These are phyloP conservation scores for Eucalyptus decipiens DNA, from an alignment of 345 rosid genomes.

Conservation along the genomic window DNA sequence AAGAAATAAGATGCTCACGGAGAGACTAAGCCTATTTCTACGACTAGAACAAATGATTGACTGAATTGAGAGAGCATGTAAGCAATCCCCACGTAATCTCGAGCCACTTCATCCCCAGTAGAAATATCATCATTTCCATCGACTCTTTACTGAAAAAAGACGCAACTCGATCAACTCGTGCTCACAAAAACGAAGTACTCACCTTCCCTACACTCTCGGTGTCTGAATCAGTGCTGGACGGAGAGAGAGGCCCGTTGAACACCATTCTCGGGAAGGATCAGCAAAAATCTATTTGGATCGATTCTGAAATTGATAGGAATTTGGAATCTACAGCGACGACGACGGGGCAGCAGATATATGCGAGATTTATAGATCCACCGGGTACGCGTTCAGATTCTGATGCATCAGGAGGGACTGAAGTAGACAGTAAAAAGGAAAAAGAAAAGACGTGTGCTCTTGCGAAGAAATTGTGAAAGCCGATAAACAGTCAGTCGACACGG, in stretches of 20 bases:
- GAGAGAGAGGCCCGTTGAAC: accelerated
- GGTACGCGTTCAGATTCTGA: background rate
- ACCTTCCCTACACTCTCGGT: background rate
- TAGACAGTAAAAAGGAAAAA: background rate
- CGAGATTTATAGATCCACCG: background rate
- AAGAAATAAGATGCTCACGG: background rate
- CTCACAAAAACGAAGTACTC: background rate
- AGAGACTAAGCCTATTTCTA: no score
- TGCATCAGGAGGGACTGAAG: background rate
- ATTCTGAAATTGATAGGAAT: background rate
- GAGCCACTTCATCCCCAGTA: background rate
- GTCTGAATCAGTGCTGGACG: background rate
- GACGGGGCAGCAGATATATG: background rate
- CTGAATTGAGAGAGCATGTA: background rate
- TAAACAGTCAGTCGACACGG: accelerated
- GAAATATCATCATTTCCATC: background rate
- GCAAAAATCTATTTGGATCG: background rate
- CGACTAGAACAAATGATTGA: background rate
- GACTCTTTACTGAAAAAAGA: background rate
- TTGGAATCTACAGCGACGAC: background rate
- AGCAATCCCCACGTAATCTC: background rate
- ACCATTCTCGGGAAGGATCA: background rate
- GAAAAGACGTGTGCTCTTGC: background rate
- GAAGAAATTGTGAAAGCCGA: no score
- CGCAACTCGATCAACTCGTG: background rate